Evolutionary conservation across 495 filamentous ascomycete species (phyloP), one percentile per base, ranked within the genome.

Genomic region (Bacidia rubella): DNA sequence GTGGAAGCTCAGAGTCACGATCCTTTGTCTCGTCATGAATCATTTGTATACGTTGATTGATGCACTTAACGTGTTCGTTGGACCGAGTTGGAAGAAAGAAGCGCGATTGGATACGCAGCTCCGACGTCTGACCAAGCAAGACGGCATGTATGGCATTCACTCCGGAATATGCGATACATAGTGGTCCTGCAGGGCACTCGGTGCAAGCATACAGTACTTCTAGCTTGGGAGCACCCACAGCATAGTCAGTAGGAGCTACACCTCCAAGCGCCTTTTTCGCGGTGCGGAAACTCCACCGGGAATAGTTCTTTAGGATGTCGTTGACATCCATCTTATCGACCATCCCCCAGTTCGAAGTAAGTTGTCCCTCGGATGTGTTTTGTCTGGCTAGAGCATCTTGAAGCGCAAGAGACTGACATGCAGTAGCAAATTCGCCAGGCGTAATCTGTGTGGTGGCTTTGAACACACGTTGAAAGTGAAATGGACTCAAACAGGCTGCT

Each of bases 401-500:
- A 11, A 55, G 21, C 1, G 48, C 41, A 11, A 58, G 22, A 10
- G 52, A 41, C 23, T 51, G 56, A 29, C 56, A 55, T n/a, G 56
- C 56, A 47, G 27, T 41, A 41, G 54, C 29, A 26, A 58, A 82
- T 54, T 75, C 70, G 27, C 78, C 78, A n/a, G 78, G 75, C 55
- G 79, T 82, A 20, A 79, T 63, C 52, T 80, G 76, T 60, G 70
- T 74, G 2, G 68, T 68, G 51, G 77, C 72, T 64, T 76, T 81
- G 54, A 81, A 79, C 32, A 82, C 64, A 26, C 82, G 76, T 58
- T 77, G 78, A 56, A 83, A 79, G 62, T 83, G 75, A 59, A 79
- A 74, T 43, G 78, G 67, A 17, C 77, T 80, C 52, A 81, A 59
- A 2, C 70, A 69, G 17, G 73, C 79, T 53, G 66, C 68, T 48